Evolutionary conservation across 169 alveolate genomes (phyloP).

Genomic region (Eimeria sp.): DNA sequence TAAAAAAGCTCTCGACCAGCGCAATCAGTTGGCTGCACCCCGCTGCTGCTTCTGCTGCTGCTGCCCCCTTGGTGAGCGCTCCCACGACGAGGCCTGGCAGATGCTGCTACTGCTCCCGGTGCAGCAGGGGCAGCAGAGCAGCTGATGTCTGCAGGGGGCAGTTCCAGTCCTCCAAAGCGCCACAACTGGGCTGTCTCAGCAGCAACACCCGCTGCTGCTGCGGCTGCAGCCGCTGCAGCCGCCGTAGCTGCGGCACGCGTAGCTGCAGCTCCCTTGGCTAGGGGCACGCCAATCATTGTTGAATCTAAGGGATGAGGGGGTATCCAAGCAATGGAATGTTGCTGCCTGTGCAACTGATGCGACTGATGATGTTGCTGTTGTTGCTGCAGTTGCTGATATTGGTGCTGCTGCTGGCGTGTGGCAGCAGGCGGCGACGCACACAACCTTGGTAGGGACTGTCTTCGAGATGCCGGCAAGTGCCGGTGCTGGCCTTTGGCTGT

Average conservation of each 20-base stretch:
- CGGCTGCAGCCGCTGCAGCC: slow-evolving; percentile 60
- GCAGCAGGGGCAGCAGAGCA: not conserved
- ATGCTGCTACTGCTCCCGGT: slow-evolving; percentile 26
- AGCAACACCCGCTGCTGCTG: slow-evolving; percentile 65
- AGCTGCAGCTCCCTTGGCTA: not conserved
- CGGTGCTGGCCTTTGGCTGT: not conserved
- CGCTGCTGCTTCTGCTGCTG: slow-evolving; percentile 77
- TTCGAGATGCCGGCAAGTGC: not conserved
- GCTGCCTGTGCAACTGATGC: slow-evolving; percentile 34
- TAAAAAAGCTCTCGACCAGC: slow-evolving; percentile 65
- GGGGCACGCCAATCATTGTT: not conserved
- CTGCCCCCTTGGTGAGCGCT: slow-evolving; percentile 67
- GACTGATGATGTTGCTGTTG: slow-evolving; percentile 51
- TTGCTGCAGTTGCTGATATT: slow-evolving; percentile 47
- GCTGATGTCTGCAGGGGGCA: slow-evolving; percentile 8
- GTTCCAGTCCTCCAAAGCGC: slow-evolving; percentile 49
- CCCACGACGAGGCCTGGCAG: slow-evolving; percentile 22
- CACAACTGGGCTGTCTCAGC: slow-evolving; percentile 37
- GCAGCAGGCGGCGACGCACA: not conserved
- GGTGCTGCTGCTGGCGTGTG: slow-evolving; percentile 24
- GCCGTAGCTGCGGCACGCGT: slow-evolving; percentile 53
- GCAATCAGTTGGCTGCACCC: slow-evolving; percentile 8
- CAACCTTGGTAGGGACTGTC: slow-evolving; percentile 49
- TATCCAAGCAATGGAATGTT: slow-evolving; percentile 21
- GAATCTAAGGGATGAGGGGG: slow-evolving; percentile 12